These are phyloP conservation scores for Elaeis guineensis DNA, from an alignment of 176 grass and related monocot genomes.

Conservation along the genomic window DNA sequence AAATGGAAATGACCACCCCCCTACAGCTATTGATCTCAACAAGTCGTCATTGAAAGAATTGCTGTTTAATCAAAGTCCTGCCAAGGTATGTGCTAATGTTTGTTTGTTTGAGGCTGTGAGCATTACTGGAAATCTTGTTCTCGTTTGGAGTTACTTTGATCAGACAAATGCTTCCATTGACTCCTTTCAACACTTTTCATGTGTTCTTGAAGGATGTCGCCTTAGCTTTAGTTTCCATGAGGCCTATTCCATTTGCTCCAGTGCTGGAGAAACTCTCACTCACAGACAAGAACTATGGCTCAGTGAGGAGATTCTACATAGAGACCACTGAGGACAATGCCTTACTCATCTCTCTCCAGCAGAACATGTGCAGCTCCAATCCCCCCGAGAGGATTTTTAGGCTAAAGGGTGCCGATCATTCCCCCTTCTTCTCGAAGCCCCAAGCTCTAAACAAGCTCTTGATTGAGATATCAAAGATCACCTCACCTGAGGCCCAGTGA, in stretches of 20 bases:
- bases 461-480: slow-evolving; percentile 62
- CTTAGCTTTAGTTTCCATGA: slow-evolving; percentile 76
- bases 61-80: slow-evolving; percentile 84
- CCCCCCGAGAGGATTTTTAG: slow-evolving; percentile 70
- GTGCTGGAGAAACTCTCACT: slow-evolving; percentile 62
- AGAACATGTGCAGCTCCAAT: slow-evolving; percentile 50
- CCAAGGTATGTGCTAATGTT: slow-evolving; percentile 40
- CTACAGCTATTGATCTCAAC: slow-evolving; percentile 73
- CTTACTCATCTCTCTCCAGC: slow-evolving; percentile 54
- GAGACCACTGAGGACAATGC: slow-evolving; percentile 85
- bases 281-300: slow-evolving; percentile 66
- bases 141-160: too few relatives aligned
- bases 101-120: too few relatives aligned
- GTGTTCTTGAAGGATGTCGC: slow-evolving; percentile 50
- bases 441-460: slow-evolving; percentile 77
- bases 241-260: slow-evolving; percentile 74
- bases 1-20: slow-evolving; percentile 68
- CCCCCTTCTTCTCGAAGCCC: slow-evolving; percentile 94
- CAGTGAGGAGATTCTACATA: slow-evolving; percentile 67
- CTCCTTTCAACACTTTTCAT: slow-evolving; percentile 2
- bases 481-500: slow-evolving; percentile 26
- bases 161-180: too few relatives aligned
- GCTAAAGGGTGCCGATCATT: slow-evolving; percentile 78
- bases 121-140: too few relatives aligned
- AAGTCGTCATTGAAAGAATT: slow-evolving; percentile 55